A percentile compares a stretch with the other conserved stretches of the same genome.
These are phyloP conservation scores for Colletotrichum higginsianum DNA, from an alignment of 2,329 filamentous ascomycete species.

Conservation along the genomic window DNA sequence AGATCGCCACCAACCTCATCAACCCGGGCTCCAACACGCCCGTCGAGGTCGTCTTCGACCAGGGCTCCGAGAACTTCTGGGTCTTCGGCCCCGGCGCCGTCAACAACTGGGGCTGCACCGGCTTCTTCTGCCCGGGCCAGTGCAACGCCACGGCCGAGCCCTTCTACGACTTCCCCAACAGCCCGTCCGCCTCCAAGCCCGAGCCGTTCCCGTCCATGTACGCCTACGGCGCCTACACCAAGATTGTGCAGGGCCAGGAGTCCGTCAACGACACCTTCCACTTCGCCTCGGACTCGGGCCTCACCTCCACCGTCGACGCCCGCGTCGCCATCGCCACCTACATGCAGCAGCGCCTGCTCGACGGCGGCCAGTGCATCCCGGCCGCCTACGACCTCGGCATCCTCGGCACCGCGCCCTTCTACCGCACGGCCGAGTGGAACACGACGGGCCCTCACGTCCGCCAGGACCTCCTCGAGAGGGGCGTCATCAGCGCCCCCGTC, in stretches of 20 bases:
- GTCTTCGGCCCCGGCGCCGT: constrained; percentile 35
- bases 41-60: constrained; percentile 38
- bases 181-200: constrained; percentile 26
- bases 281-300: constrained; percentile 24
- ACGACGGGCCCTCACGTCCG: constrained; percentile 34
- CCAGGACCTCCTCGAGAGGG: constrained; percentile 32
- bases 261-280: constrained; percentile 33
- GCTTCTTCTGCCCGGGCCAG: constrained; percentile 34
- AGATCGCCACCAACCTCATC: constrained; percentile 33
- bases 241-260: constrained; percentile 24
- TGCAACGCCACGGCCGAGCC: constrained; percentile 35
- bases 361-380: constrained; percentile 27
- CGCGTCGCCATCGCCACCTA: constrained; percentile 25
- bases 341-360: constrained; percentile 30
- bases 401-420: constrained; percentile 30
- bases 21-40: constrained; percentile 22
- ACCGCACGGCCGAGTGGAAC: constrained; percentile 31
- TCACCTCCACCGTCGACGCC: constrained; percentile 8
- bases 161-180: constrained; percentile 35
- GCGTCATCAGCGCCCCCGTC: constrained; percentile 31
- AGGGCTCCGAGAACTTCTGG: constrained; percentile 39
- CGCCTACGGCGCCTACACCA: constrained; percentile 35
- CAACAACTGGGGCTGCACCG: constrained; percentile 36
- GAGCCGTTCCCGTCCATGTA: constrained; percentile 22
- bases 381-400: constrained; percentile 32